These are phyloP conservation scores for Aegilops speltoides DNA, from an alignment of 176 grass and related monocot genomes.

Conservation along the genomic window DNA sequence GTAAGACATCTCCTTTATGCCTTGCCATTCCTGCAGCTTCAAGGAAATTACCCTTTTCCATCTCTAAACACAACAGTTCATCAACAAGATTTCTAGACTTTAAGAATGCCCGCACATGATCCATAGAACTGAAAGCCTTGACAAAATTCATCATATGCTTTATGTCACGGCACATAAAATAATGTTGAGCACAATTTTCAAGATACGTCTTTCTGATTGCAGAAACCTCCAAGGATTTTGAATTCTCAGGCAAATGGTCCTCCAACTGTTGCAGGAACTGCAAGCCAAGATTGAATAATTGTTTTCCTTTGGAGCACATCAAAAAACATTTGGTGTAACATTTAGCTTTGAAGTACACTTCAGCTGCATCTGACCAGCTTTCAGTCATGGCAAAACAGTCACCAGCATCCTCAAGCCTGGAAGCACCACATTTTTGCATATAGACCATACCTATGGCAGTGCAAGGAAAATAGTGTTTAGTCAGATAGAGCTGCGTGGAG, in stretches of 20 bases:
- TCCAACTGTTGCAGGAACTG: constrained; percentile 49
- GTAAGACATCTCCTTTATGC: constrained; percentile 48
- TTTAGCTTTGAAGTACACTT: constrained; percentile 64
- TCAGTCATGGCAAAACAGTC: constrained; percentile 58
- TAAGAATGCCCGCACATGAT: constrained; percentile 48
- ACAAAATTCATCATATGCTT: constrained; percentile 66
- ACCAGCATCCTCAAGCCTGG: constrained; percentile 65
- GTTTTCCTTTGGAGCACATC: constrained; percentile 57
- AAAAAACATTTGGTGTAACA: constrained; percentile 60
- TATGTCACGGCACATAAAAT: constrained; percentile 43
- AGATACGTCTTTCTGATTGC: constrained; percentile 40
- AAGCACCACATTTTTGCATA: constrained; percentile 67
- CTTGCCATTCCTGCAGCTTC: constrained; percentile 63
- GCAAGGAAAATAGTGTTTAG: neutral
- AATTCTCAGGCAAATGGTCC: constrained; percentile 24
- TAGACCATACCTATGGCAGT: constrained; percentile 57
- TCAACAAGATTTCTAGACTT: constrained; percentile 46
- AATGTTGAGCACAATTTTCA: constrained; percentile 46
- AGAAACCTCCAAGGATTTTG: constrained; percentile 16
- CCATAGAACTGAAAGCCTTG: constrained; percentile 61
- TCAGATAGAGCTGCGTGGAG: neutral
- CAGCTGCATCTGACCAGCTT: constrained; percentile 57
- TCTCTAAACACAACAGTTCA: constrained; percentile 66
- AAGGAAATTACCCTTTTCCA: constrained; percentile 65
- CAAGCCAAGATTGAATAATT: constrained; percentile 47